phyloP scores from a whole-genome alignment of 2,329 filamentous ascomycete genomes.

The Exophiala aquamarina region DNA sequence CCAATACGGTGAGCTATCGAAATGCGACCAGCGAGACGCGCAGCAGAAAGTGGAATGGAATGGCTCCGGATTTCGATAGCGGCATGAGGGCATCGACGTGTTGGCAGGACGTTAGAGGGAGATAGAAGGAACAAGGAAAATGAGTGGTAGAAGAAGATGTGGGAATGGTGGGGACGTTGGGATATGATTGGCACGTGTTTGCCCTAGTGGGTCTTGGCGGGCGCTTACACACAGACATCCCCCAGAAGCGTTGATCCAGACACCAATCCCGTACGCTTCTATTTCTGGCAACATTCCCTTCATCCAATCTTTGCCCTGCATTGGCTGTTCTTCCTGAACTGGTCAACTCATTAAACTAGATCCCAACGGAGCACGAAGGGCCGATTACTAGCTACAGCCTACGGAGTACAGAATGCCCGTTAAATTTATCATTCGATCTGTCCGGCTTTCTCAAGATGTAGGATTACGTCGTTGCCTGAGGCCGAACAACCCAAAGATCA shows the following conservation, averaged over 20 bases:
- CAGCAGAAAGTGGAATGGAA: slow-evolving; percentile 14
- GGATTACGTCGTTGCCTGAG: too few relatives aligned
- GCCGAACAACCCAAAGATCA: too few relatives aligned
- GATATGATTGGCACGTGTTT: background rate
- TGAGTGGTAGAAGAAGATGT: slow-evolving; percentile 16
- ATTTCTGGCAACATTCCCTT: background rate
- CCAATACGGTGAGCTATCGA: slow-evolving; percentile 12
- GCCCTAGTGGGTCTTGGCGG: background rate
- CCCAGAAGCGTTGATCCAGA: too few relatives aligned
- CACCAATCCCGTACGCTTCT: too few relatives aligned
- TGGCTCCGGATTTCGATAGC: slow-evolving; percentile 12
- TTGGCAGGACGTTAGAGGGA: slow-evolving; percentile 14
- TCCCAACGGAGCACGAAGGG: too few relatives aligned
- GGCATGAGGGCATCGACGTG: slow-evolving; percentile 11
- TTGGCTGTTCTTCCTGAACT: too few relatives aligned
- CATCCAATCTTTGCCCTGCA: background rate
- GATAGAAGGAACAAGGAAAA: background rate
- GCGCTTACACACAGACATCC: background rate
- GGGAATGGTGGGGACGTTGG: background rate
- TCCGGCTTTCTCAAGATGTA: too few relatives aligned
- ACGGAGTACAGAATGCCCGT: too few relatives aligned
- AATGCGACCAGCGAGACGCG: slow-evolving; percentile 18
- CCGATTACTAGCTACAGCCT: too few relatives aligned
- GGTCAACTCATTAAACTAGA: too few relatives aligned
- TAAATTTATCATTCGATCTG: too few relatives aligned